A percentile compares a stretch with the other conserved stretches of the same genome.
phyloP scores from a whole-genome alignment of 208 protist species.

The Leishmania turanica region DNA sequence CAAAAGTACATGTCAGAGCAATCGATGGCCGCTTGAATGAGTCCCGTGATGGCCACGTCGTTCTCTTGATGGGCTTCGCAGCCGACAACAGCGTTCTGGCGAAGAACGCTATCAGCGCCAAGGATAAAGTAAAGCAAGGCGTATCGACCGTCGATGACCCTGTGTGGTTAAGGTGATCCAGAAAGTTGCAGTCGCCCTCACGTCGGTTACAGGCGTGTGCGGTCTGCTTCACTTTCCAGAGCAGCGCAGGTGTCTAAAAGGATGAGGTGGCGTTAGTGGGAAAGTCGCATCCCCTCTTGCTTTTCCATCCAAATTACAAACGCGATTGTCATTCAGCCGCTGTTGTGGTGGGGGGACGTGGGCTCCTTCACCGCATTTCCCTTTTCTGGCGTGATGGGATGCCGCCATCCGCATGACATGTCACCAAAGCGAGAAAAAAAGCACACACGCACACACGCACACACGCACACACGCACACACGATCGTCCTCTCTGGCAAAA shows the following conservation, averaged over 20 bases:
- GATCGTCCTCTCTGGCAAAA: not conserved
- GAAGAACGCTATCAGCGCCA: slow-evolving; percentile 50
- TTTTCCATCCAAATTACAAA: slow-evolving; percentile 98
- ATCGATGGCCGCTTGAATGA: slow-evolving; percentile 81
- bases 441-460: not conserved
- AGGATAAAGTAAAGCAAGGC: slow-evolving; percentile 95
- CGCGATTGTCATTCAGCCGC: slow-evolving; percentile 72
- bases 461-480: not conserved
- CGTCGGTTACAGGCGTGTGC: slow-evolving; percentile 93
- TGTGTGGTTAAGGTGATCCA: slow-evolving; percentile 95
- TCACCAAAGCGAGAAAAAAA: not conserved
- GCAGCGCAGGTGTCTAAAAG: slow-evolving; percentile 74
- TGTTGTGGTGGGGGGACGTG: not conserved
- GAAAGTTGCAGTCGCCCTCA: slow-evolving; percentile 93
- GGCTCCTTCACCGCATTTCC: not conserved
- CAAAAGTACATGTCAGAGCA: slow-evolving; percentile 85
- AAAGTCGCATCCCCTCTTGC: slow-evolving; percentile 96
- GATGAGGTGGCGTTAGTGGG: slow-evolving; percentile 89
- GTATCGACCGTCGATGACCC: slow-evolving; percentile 95
- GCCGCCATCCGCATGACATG: not conserved
- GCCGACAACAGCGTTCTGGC: slow-evolving; percentile 61
- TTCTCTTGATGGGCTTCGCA: slow-evolving; percentile 96
- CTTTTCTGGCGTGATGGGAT: not conserved
- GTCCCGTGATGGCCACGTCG: slow-evolving; percentile 95
- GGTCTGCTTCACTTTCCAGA: slow-evolving; percentile 94